A percentile compares a stretch with the other conserved stretches of the same genome.
Evolutionary conservation across 2,329 filamentous ascomycete genomes (phyloP).

Genomic region (Drechslerella stenobrocha): DNA sequence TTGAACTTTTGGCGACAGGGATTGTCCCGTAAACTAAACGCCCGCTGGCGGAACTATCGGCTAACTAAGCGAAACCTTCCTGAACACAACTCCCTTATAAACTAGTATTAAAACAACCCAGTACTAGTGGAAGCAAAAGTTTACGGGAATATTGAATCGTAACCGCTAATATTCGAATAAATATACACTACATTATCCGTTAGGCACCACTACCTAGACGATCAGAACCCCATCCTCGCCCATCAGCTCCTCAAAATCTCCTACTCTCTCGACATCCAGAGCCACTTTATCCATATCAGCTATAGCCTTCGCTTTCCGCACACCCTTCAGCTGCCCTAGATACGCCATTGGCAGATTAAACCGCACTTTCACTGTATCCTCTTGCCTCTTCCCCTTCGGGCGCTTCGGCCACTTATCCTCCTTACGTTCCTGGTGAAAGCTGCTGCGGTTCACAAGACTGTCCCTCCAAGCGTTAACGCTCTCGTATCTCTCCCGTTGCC

Average conservation of each 20-base stretch:
- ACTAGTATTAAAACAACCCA: no score
- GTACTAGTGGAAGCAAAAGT: conserved; percentile 1
- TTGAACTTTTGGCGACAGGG: conserved; percentile 19
- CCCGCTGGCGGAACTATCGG: no score
- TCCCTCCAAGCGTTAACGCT: conserved; percentile 56
- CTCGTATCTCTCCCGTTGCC: conserved; percentile 68
- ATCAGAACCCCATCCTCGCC: conserved; percentile 33
- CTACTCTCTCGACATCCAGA: conserved; percentile 35
- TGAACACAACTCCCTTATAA: background rate
- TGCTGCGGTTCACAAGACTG: conserved; percentile 51
- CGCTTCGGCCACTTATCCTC: conserved; percentile 46
- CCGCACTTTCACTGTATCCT: conserved; percentile 42
- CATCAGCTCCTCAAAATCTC: conserved; percentile 41
- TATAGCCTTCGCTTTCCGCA: conserved; percentile 10
- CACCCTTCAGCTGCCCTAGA: conserved; percentile 29
- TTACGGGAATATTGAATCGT: background rate
- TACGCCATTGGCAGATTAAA: conserved; percentile 43
- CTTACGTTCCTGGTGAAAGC: conserved; percentile 37
- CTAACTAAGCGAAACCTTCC: conserved; percentile 12
- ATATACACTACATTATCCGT: background rate
- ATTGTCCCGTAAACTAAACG: no score
- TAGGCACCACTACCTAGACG: conserved; percentile 9
- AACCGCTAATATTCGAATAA: conserved; percentile 33
- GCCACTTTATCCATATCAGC: conserved; percentile 28
- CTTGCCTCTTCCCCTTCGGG: conserved; percentile 41